Evolutionary conservation across 1,284 basidiomycete genomes (phyloP), one percentile per base, ranked within the genome.

Genomic region (Meripilus lineatus): DNA sequence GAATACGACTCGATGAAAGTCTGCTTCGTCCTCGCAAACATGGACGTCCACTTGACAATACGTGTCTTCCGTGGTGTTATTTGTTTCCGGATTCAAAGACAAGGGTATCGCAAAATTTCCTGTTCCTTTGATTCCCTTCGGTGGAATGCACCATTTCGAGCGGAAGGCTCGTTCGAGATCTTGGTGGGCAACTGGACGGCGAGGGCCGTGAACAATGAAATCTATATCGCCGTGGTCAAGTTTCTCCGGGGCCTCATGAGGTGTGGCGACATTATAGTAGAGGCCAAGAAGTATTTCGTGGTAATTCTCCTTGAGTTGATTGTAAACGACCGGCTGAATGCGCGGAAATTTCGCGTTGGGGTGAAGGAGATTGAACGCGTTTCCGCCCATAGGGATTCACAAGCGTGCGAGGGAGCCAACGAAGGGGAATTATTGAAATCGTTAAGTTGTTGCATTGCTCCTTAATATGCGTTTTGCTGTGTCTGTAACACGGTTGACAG

Each of bases 341-440:
- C 83, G 74, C 33, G 82, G 83, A 49, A 84, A 78, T 0, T 72
- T 62, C 5, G 60, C 64, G 3, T 68, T 40, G 4, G 67, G 62
- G 1, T 81, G 59, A n/a, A 53, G 44, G 13, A 66, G 56, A 33
- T 65, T 65, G 64, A 86, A 84, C 3, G 83, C 82, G 54, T 71
- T 80, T 18, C 83, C 84, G 15, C 83, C 84, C 83, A 86, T 86
- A 30, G n/a, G n/a, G n/a, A n/a, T n/a, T 30, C 28, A 30, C 28
- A 10, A 10, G 28, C 28, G 28, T 10, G 28, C n/a, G 28, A 30
- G 28, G n/a, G n/a, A n/a, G n/a, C n/a, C n/a, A n/a, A n/a, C n/a
- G n/a, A n/a, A n/a, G n/a, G n/a, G n/a, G n/a, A n/a, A n/a, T n/a
- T n/a, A n/a, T n/a, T n/a, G n/a, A n/a, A n/a, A n/a, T n/a, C n/a